Conservation (phyloP, 176 grass and related monocot species). For the Hyparrhenia diplandra region DNA sequence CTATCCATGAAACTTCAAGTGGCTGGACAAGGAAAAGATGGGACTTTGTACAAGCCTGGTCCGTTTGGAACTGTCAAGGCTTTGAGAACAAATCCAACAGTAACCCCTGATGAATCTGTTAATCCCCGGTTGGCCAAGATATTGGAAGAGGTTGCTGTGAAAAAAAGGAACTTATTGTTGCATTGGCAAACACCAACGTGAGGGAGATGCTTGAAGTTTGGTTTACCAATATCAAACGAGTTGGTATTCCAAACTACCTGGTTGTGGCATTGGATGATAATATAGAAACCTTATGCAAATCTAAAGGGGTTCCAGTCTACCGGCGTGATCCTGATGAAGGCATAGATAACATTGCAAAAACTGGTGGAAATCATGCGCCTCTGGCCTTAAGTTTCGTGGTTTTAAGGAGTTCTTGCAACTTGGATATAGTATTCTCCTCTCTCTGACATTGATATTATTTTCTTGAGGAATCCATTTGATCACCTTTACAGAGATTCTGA, state of each 20-base stretch:
- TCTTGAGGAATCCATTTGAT: slow-evolving; percentile 65
- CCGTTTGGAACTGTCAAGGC: slow-evolving; percentile 59
- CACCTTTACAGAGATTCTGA: slow-evolving; percentile 70
- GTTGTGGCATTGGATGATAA: slow-evolving; percentile 70
- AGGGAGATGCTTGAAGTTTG: slow-evolving; percentile 60
- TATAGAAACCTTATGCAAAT: slow-evolving; percentile 56
- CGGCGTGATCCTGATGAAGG: slow-evolving; percentile 53
- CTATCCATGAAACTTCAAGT: slow-evolving; percentile 52
- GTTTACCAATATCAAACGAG: slow-evolving; percentile 57
- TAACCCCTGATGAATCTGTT: slow-evolving; percentile 53
- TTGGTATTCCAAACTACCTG: slow-evolving; percentile 65
- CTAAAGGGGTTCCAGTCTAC: slow-evolving; percentile 54
- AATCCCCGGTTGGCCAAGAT: slow-evolving; percentile 60
- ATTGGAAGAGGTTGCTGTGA: slow-evolving; percentile 52
- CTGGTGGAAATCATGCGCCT: slow-evolving; percentile 67
- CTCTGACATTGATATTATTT: slow-evolving; percentile 74
- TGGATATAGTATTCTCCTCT: slow-evolving; percentile 67
- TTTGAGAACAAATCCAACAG: slow-evolving; percentile 57
- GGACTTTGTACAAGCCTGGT: slow-evolving; percentile 46
- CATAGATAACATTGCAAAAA: slow-evolving; percentile 53
- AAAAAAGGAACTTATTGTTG: slow-evolving; percentile 68
- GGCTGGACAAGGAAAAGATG: slow-evolving; percentile 44
- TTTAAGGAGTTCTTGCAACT: slow-evolving; percentile 77
- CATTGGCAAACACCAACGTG: slow-evolving; percentile 71
- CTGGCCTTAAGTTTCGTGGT: slow-evolving; percentile 64